Evolutionary conservation across 306 rosid genomes (phyloP), one percentile per base, ranked within the genome.

Genomic region (Begonia peltatifolia): DNA sequence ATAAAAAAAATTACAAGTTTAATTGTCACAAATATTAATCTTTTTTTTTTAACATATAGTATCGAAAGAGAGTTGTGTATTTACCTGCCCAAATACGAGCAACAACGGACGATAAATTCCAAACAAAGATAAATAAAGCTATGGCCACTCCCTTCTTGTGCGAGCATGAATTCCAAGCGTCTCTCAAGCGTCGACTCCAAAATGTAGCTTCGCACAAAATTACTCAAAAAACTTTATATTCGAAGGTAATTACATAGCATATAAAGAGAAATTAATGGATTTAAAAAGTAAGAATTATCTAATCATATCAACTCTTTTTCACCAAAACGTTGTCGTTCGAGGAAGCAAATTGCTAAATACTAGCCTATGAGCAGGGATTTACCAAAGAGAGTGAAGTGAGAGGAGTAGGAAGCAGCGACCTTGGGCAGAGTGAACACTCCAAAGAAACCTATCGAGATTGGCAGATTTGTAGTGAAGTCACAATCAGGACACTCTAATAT

Each of bases 21-120:
- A 30, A 9, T 12, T 6, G 43, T 5, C 42, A 6, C 38, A 30
- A 30, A 7, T 30, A 30, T 30, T 30, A 30, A 30, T 30, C 6
- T 30, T 7, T 30, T 30, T 30, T 30, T 4, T 30, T 4, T 30
- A 0, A 30, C 1, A 30, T 7, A 7, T 30, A 5, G 38, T 7
- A 30, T 5, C 9, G 35, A 30, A 30, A 30, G 38, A 5, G 38
- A 30, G 38, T 5, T 30, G 38, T 35, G 9, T 30, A 14, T 10
- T 47, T 77, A 82, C 97, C 97, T 79, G 94, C 95, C 97, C 97
- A 88, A 57, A 82, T 66, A 54, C 97, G 97, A 68, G 95, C 93
- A 14, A 74, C 77, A 42, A 80, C 76, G 0, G 97, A 88, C 6
- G 89, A 84, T n/a, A 88, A 57, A 65, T 88, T 88, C 94, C 94